Base-by-base conservation (phyloP, 768 basidiomycete species). In the Termitomyces sp. region DNA sequence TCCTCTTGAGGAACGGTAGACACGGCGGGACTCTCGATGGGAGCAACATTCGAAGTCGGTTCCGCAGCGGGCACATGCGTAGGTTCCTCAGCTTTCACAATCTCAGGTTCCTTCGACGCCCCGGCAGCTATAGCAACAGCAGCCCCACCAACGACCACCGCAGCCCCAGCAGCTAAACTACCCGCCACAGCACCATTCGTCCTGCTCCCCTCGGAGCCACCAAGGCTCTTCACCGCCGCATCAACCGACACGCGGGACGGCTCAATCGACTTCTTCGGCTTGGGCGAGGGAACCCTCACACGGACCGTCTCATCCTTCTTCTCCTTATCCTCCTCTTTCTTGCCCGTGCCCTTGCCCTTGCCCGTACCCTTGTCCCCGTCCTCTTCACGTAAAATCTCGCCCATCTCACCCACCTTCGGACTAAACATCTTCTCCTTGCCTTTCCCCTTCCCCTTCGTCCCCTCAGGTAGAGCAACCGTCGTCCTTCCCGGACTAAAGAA, bases 341-440 rank as follows among this genome's bases (percentile, higher is more conserved):
- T 46, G 14, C 5, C 38, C 12, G 48, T 47, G 38, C 43, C 32
- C 17, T 56, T 44, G 17, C 60, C 62, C 42, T 59, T 46, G 14
- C 5, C 38, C 12, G 48, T 47, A 32, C 43, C 32, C 17, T 56
- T 44, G 17, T 59, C 62, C 23, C 71, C 74, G 4, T 75, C 76
- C 62, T 81, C 83, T 65, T 89, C 87, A 21, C 75, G 69, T 32
- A 89, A 62, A 16, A 84, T 73, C 65, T 90, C 89, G 10, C 89
- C 89, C 80, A 88, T 77, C 72, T 91, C 89, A 17, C 86, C 86
- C 21, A 86, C 71, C 53, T 73, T 75, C 12, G 70, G 71, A 25
- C 68, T 62, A 1, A 57, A 66, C 50, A 59, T 69, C 63, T 68
- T 73, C 68, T 12, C 19, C 37, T 55, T 55, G 14, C 25, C 19